Evolutionary conservation across 495 filamentous ascomycete species (phyloP), one percentile per base, ranked within the genome.

Genomic region (Annulohypoxylon maeteangense): DNA sequence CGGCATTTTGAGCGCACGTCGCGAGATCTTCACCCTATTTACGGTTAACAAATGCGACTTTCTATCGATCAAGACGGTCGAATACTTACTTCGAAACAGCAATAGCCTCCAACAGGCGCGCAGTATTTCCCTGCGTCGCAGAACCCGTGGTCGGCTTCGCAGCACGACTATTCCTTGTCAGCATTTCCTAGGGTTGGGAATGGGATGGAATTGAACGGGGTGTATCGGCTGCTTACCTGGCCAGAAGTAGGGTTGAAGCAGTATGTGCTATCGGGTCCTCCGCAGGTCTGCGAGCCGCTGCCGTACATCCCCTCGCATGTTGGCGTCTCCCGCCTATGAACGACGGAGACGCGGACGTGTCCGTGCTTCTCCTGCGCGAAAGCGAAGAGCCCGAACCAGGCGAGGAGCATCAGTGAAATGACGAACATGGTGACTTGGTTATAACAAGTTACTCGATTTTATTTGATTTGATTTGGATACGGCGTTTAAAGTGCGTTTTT

Each of bases 21-120:
- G 40, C 76, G 20, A 81, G 50, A 31, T 82, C 77, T 60, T 82
- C 79, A 60, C 71, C 73, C 81, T 84, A 29, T 20, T 22, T 12
- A 51, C 8, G 6, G 57, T 34, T 73, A 65, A 75, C 55, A 57
- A 10, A 36, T 12, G 2, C 16, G 8, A n/a, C 1, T 20, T 59
- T 32, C 20, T 54, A n/a, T 34, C 11, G 29, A 32, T 54, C 20
- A 48, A 5, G 31, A 51, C 4, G 0, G 53, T 47, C 4, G 6
- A 40, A 8, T n/a, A 48, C 77, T 23, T 75, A 82, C 80, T 25
- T 81, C 76, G 4, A 75, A 54, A 57, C 82, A 84, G 38, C 82
- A 84, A 48, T 76, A 82, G 3, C 81, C 81, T 7, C 78, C 79
- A 0, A 80, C 76, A 0, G 82, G 80, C 14, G 82, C 81, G 56